Percentiles rank a stretch among this genome's conserved stretches.
Conservation (phyloP, 192 early-diverging fungal species). For the Backusella parvicylindrica region DNA sequence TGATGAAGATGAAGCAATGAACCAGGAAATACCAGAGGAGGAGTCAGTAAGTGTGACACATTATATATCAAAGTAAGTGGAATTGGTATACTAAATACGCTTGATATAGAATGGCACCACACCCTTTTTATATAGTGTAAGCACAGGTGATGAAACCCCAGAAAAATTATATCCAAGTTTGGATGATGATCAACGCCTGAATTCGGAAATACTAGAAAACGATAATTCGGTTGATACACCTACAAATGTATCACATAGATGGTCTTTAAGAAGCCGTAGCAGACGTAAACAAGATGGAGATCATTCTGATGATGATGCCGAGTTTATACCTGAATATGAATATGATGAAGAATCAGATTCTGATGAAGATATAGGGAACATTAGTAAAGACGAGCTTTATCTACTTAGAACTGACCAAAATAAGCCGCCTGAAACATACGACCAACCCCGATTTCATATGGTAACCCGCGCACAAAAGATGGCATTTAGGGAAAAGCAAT, state of each 20-base stretch:
- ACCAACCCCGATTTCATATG: neutral
- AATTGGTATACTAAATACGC: neutral
- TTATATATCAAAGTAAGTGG: neutral
- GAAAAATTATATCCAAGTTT: neutral
- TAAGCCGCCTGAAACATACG: neutral
- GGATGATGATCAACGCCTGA: neutral
- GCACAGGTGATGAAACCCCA: neutral
- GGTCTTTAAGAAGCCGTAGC: neutral
- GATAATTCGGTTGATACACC: neutral
- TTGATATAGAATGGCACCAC: neutral
- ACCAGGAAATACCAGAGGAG: too few species aligned
- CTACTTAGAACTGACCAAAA: neutral
- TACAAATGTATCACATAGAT: neutral
- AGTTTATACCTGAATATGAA: neutral
- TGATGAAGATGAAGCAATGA: neutral
- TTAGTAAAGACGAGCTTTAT: neutral
- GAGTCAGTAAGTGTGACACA: neutral
- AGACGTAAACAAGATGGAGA: neutral
- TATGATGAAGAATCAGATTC: neutral
- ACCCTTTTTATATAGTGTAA: neutral
- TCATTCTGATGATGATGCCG: neutral
- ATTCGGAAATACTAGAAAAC: neutral
- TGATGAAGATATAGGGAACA: neutral
- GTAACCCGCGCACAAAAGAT: neutral
- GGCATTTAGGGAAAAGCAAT: neutral